Evolutionary conservation across 108 stramenopile species (phyloP), one percentile per base, ranked within the genome.

Genomic region (Skeletonema grethae): DNA sequence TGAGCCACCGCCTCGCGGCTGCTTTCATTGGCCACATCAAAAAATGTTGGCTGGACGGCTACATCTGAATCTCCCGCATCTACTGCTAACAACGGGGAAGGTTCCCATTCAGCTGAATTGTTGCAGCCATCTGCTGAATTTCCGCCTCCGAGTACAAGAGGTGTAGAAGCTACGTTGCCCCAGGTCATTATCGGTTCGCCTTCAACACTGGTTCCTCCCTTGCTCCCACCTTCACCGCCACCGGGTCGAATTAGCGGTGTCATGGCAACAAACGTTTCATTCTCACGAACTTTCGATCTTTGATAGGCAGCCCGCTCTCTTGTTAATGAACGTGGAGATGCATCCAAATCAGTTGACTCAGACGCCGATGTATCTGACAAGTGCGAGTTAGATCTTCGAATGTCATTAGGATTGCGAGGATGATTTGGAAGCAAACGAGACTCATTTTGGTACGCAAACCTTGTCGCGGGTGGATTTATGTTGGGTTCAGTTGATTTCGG

Each of bases 191-290:
- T 84, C 1, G 93, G 93, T 36, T 70, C 68, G 22, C 77, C 86
- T 8, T 16, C 62, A 50, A 68, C 80, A 18, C 67, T 58, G 24
- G 64, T 73, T 10, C 5, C 34, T 29, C 34, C 61, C 0, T 22
- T 16, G 31, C 11, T 20, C 10, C 69, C 3, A 2, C 20, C 34
- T 4, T 20, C 67, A 16, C 60, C 67, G 12, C 46, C 36, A 20
- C 89, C 89, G 13, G 89, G 89, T 16, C 78, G 63, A 56, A 91
- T 89, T 29, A 86, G 53, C 8, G 90, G 90, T 28, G 93, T 91
- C 93, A 94, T 94, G 22, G 78, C 65, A 8, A 94, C 84, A 50
- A 87, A 83, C 4, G 81, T 82, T 38, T 82, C 73, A 29, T 63
- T 36, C 64, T 86, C 83, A 9, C 65, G 50, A 10, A 63, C 45